Evolutionary conservation across 139 green algal genomes (phyloP).

Genomic region (Mesotaenium endlicherianum): DNA sequence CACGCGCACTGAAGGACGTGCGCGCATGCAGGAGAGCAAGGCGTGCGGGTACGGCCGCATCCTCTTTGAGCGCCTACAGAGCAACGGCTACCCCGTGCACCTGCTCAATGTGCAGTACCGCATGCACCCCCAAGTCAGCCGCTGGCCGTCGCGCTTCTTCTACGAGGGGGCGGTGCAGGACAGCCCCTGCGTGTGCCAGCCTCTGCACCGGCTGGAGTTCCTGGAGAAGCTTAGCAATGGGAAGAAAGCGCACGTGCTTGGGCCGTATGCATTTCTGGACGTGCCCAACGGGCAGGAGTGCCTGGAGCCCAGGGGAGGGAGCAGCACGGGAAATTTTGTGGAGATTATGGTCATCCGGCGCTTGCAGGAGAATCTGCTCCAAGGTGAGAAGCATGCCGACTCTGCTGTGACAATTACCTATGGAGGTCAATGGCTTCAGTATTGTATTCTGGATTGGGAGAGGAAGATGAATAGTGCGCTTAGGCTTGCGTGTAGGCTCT

Average conservation of each 20-base stretch:
- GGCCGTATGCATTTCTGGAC: conserved; percentile 49
- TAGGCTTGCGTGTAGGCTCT: background rate
- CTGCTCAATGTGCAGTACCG: conserved; percentile 73
- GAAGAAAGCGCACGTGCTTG: background rate
- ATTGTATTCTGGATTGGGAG: background rate
- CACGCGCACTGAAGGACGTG: too few species aligned
- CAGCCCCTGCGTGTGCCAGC: background rate
- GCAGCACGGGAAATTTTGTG: too few species aligned
- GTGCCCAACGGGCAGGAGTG: conserved; percentile 1
- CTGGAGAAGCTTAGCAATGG: background rate
- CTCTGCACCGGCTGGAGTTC: background rate
- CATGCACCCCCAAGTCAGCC: conserved; percentile 87
- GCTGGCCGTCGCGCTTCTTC: conserved; percentile 52
- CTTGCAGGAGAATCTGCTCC: too few species aligned
- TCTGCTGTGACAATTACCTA: too few species aligned
- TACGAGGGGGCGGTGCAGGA: conserved; percentile 35
- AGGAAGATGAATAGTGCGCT: background rate
- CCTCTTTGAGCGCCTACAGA: conserved; percentile 66
- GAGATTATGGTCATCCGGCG: too few species aligned
- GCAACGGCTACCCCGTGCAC: conserved; percentile 53
- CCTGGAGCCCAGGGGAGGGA: too few species aligned
- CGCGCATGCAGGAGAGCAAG: too few species aligned
- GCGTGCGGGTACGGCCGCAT: conserved; percentile 37
- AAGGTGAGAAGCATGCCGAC: too few species aligned
- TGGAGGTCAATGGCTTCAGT: too few species aligned